Evolutionary conservation across 495 filamentous ascomycete genomes (phyloP), one percentile per base, ranked within the genome.

Genomic region (Astrothelium macrocarpum): DNA sequence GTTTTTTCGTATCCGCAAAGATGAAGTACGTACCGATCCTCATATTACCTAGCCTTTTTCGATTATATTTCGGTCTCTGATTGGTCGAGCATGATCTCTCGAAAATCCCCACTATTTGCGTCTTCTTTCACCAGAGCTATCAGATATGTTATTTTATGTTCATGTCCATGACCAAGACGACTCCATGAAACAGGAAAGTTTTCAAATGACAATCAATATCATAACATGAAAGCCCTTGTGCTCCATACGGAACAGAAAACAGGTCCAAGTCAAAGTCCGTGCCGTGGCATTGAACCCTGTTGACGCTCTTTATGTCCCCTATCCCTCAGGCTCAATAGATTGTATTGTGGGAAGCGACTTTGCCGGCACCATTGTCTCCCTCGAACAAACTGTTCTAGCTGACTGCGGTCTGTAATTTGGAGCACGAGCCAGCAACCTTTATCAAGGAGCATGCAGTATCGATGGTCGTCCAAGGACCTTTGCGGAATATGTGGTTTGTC

Each of bases 291-390:
- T 72, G 28, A 72, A 72, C 60, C 75, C 73, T 39, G 69, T 78
- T 49, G 76, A 77, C 61, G 67, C 70, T 26, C 66, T 76, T 11
- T 77, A 73, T 63, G 70, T 70, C 23, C 39, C 56, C 59, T 39
- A 71, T 60, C 74, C 74, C 1, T 68, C 76, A 34, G 76, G 64
- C 7, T 58, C 43, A n/a, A 70, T 53, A 18, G 71, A 63, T 36
- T 62, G 71, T 10, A 75, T 74, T 32, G 71, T 74, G 0, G 80
- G 79, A 46, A 71, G 75, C 67, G 80, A 82, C 68, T 73, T 82
- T 61, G 65, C 80, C 12, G 80, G 79, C 9, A 75, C 65, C 1
- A 75, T 82, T 1, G 65, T 65, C 7, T 36, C 61, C 10, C 59
- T 68, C 23, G 68, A 64, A 42, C n/a, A 49, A 11, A 32, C 34